Percentiles rank a stretch among this genome's conserved stretches.
Evolutionary conservation across 1,284 basidiomycete genomes (phyloP).

Genomic region (Afroboletus lepidellus): DNA sequence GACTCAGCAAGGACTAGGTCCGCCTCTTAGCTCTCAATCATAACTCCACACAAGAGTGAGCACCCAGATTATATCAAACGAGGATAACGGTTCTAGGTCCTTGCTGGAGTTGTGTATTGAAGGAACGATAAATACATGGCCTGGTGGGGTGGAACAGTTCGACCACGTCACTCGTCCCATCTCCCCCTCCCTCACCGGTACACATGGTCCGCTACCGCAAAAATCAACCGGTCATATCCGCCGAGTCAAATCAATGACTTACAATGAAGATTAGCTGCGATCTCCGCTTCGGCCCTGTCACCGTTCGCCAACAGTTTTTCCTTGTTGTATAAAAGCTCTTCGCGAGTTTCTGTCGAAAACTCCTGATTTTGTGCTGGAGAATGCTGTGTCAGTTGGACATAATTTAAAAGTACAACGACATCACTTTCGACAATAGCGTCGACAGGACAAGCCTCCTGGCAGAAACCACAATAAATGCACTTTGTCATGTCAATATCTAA

Average conservation of each 20-base stretch:
- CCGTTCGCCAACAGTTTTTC: conserved; percentile 95
- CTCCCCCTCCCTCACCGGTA: conserved; percentile 47
- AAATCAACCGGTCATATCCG: conserved; percentile 11
- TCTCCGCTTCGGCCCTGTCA: conserved; percentile 94
- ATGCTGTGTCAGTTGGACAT: not conserved
- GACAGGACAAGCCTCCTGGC: conserved; percentile 98
- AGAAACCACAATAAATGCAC: conserved; percentile 98
- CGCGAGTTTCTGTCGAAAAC: conserved; percentile 95
- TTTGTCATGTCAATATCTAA: conserved; percentile 94
- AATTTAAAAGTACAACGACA: conserved; percentile 32
- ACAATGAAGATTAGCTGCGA: conserved; percentile 91
- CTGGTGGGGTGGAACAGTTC: conserved; percentile 10
- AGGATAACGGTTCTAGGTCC: conserved; percentile 3
- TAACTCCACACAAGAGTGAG: not conserved
- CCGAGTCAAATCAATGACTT: conserved; percentile 30
- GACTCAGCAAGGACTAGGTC: not conserved
- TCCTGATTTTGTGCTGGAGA: conserved; percentile 88
- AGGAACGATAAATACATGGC: conserved; percentile 26
- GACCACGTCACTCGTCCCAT: conserved; percentile 12
- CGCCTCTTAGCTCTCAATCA: not conserved
- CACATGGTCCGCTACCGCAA: conserved; percentile 54
- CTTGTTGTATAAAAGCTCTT: conserved; percentile 99
- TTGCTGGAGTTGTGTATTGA: conserved; percentile 7
- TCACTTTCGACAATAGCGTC: conserved; percentile 99
- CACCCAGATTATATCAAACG: not conserved